Evolutionary conservation across 1,139 yeast genomes (phyloP).

Genomic region (Neolecta irregularis): DNA sequence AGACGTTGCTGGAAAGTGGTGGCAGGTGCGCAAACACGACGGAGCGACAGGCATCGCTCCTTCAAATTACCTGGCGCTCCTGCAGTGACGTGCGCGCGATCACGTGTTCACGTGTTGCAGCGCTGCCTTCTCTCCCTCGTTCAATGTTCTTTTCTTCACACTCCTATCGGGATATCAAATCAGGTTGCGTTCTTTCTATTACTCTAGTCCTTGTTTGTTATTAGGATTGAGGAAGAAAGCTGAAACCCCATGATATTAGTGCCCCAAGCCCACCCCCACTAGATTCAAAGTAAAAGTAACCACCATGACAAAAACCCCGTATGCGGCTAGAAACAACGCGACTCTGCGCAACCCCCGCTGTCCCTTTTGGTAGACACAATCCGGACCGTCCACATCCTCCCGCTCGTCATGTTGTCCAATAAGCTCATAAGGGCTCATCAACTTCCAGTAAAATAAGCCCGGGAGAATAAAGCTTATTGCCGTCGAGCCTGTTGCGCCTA

Average conservation of each 20-base stretch:
- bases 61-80: constrained; percentile 60
- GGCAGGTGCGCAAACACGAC: constrained; percentile 83
- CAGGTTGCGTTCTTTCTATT: too few relatives aligned
- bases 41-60: constrained; percentile 97
- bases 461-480: constrained; percentile 86
- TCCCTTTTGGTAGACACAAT: constrained; percentile 4
- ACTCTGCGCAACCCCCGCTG: constrained; percentile 29
- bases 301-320: constrained; percentile 70
- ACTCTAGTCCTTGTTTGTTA: too few relatives aligned
- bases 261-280: background rate
- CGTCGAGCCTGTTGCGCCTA: constrained; percentile 90
- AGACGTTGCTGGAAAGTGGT: constrained; percentile 94
- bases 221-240: too few relatives aligned
- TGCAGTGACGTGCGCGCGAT: too few relatives aligned
- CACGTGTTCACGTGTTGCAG: too few relatives aligned
- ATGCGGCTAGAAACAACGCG: constrained; percentile 45
- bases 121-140: too few relatives aligned
- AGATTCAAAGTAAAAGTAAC: constrained; percentile 67
- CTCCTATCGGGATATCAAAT: too few relatives aligned
- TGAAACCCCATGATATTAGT: too few relatives aligned
- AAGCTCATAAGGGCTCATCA: constrained; percentile 6
- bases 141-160: too few relatives aligned
- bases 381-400: constrained; percentile 6
- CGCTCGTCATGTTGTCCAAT: constrained; percentile 1
- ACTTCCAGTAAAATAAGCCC: constrained; percentile 61